Evolutionary conservation across 257 asterid species (phyloP), one percentile per base, ranked within the genome.

Genomic region (Thymus quinquecostatus): DNA sequence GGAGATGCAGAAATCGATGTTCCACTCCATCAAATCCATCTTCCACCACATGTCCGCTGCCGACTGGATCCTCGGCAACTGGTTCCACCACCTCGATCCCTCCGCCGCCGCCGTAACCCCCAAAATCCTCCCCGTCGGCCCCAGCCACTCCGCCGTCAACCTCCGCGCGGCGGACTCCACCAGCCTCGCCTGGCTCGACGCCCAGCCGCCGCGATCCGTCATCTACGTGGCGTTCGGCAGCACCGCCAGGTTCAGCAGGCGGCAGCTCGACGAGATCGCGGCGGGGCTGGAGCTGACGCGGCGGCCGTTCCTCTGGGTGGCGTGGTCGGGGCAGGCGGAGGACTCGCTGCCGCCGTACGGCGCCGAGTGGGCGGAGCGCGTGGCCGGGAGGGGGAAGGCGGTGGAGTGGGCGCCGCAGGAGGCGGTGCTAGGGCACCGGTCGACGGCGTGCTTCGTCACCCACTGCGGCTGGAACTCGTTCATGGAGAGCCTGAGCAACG

Each of bases 321-420:
- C 82, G 5, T 75, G 83, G 81, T 69, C 87, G 8, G 87, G 88
- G 28, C 72, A 85, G 2, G 55, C 63, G 2, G 32, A 75, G 6
- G 83, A 77, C 29, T 10, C 72, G 0, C 5, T 38, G 10, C 13
- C 71, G 0, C 13, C 66, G 2, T 75, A 60, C 69, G 61, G 78
- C 1, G 34, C 21, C 0, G 84, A 79, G 21, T 86, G 80, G 57
- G 13, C 13, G 0, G 62, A 33, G 1, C 66, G 88, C 3, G 83
- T 82, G 53, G 81, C 49, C 9, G 50, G 56, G 3, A 75, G 80
- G 0, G 91, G 89, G 21, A 85, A 80, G 62, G 32, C 86, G 12
- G 91, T 87, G 0, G 89, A 87, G 45, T 89, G 96, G 96, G 91
- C 91, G n/a, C 87, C 87, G 1, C 96, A 87, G 44, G 93, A 87